Evolutionary conservation across 2,329 filamentous ascomycete genomes (phyloP), one percentile per base, ranked within the genome.

Genomic region (Stagonosporopsis chrysanthemi): DNA sequence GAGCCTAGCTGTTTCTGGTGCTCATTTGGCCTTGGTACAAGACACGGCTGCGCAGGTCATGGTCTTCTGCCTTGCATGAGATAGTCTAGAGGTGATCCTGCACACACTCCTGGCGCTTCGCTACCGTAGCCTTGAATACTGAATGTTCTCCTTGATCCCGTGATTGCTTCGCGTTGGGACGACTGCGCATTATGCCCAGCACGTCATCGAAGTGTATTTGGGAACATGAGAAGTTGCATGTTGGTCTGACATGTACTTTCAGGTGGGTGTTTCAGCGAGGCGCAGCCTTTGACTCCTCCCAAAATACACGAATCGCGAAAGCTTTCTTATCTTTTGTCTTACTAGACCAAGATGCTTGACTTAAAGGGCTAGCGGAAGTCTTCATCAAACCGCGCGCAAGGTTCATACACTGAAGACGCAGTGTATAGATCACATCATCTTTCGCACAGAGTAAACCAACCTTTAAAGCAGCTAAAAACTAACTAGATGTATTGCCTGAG

Each of bases 1-100:
- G 50, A 65, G 68, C 66, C 65, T 67, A 66, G 65, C 55, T 36
- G 36, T 46, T 58, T 50, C 23, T 42, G 50, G 45, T 28, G 42
- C 48, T 48, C 54, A 57, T 44, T 44, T 57, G 54, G 54, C 33
- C 43, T 44, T 36, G 36, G 39, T 52, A 47, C 41, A 35, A 61
- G 58, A 64, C 53, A 60, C 39, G 45, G 41, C 42, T 43, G 55
- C 54, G 36, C 56, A 56, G 39, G 23, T 17, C 24, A 19, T n/a
- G 38, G 43, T 57, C 54, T 42, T 52, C 43, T 57, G 54, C 48
- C 54, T 52, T 52, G 54, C 33, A 45, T 48, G 28, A 26, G 1
- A 39, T 17, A 26, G 23, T 52, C 38, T 52, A 22, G 9, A 52
- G 31, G 44, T 40, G 19, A 23, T 23, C 17, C 31, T 52, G 54